Evolutionary conservation across 2,329 filamentous ascomycete species (phyloP), one percentile per base, ranked within the genome.

Genomic region (Microascus cirrosus): DNA sequence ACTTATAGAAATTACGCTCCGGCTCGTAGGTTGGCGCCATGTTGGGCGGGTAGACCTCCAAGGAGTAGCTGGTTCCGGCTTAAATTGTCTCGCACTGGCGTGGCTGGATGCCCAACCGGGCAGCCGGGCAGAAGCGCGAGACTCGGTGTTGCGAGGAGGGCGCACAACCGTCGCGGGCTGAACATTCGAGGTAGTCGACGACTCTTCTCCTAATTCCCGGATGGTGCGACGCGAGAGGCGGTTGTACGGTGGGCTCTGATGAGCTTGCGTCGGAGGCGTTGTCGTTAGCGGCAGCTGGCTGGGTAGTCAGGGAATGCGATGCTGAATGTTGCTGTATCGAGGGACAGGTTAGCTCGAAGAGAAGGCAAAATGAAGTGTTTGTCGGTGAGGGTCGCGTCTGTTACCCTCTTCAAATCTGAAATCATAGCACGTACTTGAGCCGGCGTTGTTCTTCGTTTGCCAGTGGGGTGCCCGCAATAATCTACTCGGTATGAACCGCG

Each of bases 1-100:
- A 90, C 61, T 84, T 86, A 73, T 96, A 95, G 72, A 94, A 94
- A 72, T 95, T 88, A 65, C 84, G 82, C 15, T 58, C 56, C 18
- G 56, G 20, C 24, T 58, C 56, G 50, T 58, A 58, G 15, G 15
- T 20, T 32, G 45, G 32, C 15, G 56, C 51, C 56, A 58, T 58
- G 51, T 25, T 54, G 42, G 8, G 22, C 35, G 24, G 10, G 24
- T 13, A 22, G 28, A 32, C 28, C 8, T 32, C 28, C 28, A 8
- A 8, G 28, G 28, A 8, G 28, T 4, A 32, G 28, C 28, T 32
- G 28, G 28, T 8, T 32, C 28, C 28, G 28, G 28, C 28, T 8
- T 32, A 32, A 32, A 32, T 32, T 32, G 28, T 32, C 28, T 32
- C 8, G 22, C 20, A 10, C 15, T 22, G 35, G 48, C 20, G 34